Evolutionary conservation across 2,329 filamentous ascomycete genomes (phyloP), one percentile per base, ranked within the genome.

Genomic region (Penicillium fuscoglaucum): DNA sequence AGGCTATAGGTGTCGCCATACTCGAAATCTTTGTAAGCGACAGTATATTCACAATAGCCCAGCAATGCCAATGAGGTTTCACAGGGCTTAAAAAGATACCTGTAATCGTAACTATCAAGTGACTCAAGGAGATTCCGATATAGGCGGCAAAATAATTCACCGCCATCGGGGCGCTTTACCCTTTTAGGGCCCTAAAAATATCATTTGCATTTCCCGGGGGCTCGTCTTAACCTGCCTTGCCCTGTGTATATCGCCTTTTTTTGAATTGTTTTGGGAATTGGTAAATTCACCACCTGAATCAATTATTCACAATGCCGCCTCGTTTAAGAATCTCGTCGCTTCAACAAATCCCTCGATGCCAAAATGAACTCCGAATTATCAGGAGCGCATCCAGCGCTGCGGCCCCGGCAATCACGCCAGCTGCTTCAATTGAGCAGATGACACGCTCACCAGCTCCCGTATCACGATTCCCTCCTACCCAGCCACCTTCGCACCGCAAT

Each of bases 401-500:
- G 61, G 76, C 79, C 56, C 75, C 79, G 57, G 76, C 81, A 64
- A 78, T 78, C 6, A 82, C 82, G 17, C 80, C 84, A 49, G 80
- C 83, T 35, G 76, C 83, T 12, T 75, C 84, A 47, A 76, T 82
- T 55, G 75, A 81, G 28, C 80, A 82, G 64, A 81, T 79, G 61
- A 74, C 74, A 46, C 70, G 57, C 33, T 76, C 79, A 1, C 66
- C 71, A 54, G 70, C 77, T 7, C 77, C 81, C 33, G 77, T 85
- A 24, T 71, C 79, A 33, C 78, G 79, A 68, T 83, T 80, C 66
- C 82, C 84, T 52, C 72, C 87, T 0, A 89, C 87, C 1, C 92
- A 97, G 76, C 93, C 93, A 3, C 91, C 91, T 4, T 96, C 90
- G 55, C 89, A 96, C 73, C 90, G 93, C 72, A 89, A 88, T 21